A percentile compares a stretch with the other conserved stretches of the same genome.
phyloP scores from a whole-genome alignment of 2,329 filamentous ascomycete species.

The Ceratocystiopsis sp. region DNA sequence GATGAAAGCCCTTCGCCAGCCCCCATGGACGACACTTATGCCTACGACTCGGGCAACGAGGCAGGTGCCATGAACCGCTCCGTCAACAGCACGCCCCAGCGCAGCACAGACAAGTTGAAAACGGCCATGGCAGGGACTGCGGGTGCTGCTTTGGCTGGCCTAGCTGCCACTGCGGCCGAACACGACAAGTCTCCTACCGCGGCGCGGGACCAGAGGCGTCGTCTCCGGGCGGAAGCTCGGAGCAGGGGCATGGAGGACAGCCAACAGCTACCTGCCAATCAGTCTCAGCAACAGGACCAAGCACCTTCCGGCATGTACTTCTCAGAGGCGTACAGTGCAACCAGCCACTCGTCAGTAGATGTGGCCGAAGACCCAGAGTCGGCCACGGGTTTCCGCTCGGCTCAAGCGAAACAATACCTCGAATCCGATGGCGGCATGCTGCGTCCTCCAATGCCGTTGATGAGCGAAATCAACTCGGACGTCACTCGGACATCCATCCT shows the following conservation, averaged over 20 bases:
- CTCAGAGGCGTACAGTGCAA: conserved; percentile 3
- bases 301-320: conserved; percentile 4
- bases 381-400: conserved; percentile 15
- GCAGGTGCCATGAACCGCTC: neutral
- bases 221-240: conserved; percentile 34
- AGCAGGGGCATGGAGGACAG: conserved; percentile 21
- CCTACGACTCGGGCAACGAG: conserved; percentile 22
- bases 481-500: conserved; percentile 76
- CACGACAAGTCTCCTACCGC: conserved; percentile 26
- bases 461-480: conserved; percentile 77
- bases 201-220: conserved; percentile 34
- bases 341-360: conserved; percentile 4
- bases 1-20: conserved; percentile 24
- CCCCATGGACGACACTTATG: conserved; percentile 12
- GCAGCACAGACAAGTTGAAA: conserved; percentile 25
- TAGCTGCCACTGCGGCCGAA: conserved; percentile 17
- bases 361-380: neutral
- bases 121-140: conserved; percentile 27
- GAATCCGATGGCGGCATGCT: conserved; percentile 25
- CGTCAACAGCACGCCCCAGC: conserved; percentile 28
- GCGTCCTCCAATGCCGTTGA: conserved; percentile 69
- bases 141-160: conserved; percentile 24
- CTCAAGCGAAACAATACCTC: conserved; percentile 32
- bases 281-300: conserved; percentile 32
- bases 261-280: conserved; percentile 12